Evolutionary conservation across 73 alveolate genomes (phyloP), one percentile per base, ranked within the genome.

Genomic region (Paramecium biaurelia): DNA sequence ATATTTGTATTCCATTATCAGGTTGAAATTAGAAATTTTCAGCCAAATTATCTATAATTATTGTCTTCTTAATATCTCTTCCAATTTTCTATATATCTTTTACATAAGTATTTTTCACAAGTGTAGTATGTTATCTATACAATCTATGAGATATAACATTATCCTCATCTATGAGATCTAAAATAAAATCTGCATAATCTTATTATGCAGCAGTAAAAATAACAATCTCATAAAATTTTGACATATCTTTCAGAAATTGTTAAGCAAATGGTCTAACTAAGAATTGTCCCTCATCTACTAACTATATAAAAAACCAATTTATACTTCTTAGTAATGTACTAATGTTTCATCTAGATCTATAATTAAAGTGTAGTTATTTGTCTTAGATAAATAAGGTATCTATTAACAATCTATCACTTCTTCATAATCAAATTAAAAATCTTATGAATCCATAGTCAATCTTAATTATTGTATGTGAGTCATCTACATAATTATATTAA

Each of bases 101-200:
- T 24, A 95, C 93, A 85, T 74, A 47, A 24, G 57, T 76, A 34
- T 38, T 21, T 38, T 38, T 26, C 26, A 12, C 57, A 42, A 47
- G 18, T 5, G 72, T 82, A 1, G 93, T 86, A 93, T 97, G 99
- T 58, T 96, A 92, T 45, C 99, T 93, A 86, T 97, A 97, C 18
- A 97, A 87, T 86, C 99, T 93, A 93, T 92, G 96, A 38, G 96
- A 90, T 9, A 97, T 96, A 76, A 86, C 94, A 56, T 93, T 88
- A 15, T 92, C 93, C 15, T 92, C 92, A 85, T 96, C 95, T 38
- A 97, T 90, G 24, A 90, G 95, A 88, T 97, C 97, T 49, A 97
- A 89, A 45, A 96, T 96, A 74, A 96, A 92, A 88, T 97, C 99
- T 20, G 99, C 99, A 96, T 97, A 97, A 85, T 96, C 99, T 92